phyloP scores from a whole-genome alignment of 805 yeast genomes.

The Pichia gijzeniarum region DNA sequence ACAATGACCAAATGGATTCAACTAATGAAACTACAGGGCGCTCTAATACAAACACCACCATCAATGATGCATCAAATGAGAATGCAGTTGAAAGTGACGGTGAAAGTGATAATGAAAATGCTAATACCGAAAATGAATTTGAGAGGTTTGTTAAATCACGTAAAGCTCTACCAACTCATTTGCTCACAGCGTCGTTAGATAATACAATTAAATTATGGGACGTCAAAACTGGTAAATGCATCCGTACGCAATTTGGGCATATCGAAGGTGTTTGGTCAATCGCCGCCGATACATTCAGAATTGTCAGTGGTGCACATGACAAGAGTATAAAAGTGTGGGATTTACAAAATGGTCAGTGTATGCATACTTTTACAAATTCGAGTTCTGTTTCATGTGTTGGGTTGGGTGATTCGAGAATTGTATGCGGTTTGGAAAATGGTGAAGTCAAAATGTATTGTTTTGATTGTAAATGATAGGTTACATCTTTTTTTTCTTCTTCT shows the following conservation, averaged over 20 bases:
- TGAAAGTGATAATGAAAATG: constrained; percentile 16
- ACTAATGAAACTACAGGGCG: constrained; percentile 32
- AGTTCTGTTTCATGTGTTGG: constrained; percentile 63
- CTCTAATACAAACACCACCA: constrained; percentile 8
- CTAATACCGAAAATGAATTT: constrained; percentile 17
- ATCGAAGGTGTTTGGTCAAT: constrained; percentile 98
- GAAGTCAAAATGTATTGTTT: constrained; percentile 79
- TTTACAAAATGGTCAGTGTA: constrained; percentile 85
- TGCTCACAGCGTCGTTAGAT: constrained; percentile 82
- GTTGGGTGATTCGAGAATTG: constrained; percentile 81
- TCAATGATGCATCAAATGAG: constrained; percentile 9
- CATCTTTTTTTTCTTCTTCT: not conserved
- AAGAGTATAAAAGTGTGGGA: constrained; percentile 91
- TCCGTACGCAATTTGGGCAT: constrained; percentile 94
- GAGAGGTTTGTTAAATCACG: constrained; percentile 15
- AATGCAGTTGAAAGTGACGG: constrained; percentile 4
- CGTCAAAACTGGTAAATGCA: constrained; percentile 76
- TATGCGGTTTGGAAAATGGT: constrained; percentile 87
- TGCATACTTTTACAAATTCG: constrained; percentile 85
- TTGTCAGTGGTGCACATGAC: constrained; percentile 93
- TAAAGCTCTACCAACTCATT: constrained; percentile 64
- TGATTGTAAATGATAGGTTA: constrained; percentile 32
- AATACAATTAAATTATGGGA: constrained; percentile 94
- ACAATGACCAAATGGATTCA: constrained; percentile 23
- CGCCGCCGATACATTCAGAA: constrained; percentile 91